Evolutionary conservation across 2,329 filamentous ascomycete species (phyloP), one percentile per base, ranked within the genome.

Genomic region (Fusarium penzigii): DNA sequence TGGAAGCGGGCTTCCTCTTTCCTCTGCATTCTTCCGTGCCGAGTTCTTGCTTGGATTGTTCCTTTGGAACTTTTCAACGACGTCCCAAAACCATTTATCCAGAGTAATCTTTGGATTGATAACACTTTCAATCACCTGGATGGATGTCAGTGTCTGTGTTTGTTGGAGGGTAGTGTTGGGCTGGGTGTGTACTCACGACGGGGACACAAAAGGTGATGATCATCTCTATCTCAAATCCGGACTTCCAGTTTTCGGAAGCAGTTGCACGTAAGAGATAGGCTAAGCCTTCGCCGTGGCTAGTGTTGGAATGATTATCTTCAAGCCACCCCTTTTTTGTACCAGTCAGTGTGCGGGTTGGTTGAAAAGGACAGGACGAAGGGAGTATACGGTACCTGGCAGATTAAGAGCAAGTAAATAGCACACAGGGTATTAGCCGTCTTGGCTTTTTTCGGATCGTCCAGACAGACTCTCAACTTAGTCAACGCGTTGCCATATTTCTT

Each of bases 321-420:
- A 70, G 56, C 70, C 71, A 73, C 2, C 65, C 65, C 70, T 68
- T 16, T 0, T 25, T 25, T 25, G 4, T 8, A 9, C 5, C 5
- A 42, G 54, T 52, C 32, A 44, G 32, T 10, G 9, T 25, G 20
- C 6, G 6, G 6, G 0, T 12, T 3, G 2, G 6, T 2, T 12
- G 9, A 8, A 9, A 6, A 17, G n/a, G 39, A 29, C 17, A 29
- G 12, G 3, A 34, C 7, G 20, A 7, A 7, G 20, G 3, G 29
- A 39, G 13, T 1, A 17, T 11, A 49, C 64, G 8, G 20, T 47
- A 71, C 70, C 59, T 73, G 68, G 11, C 62, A 66, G 29, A 74
- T 64, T 63, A 72, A 68, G 16, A 73, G 55, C 9, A 74, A 51
- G 47, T 73, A 74, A 6, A 74, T 66, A 6, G 71, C 68, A 14